Percentiles rank a stretch among this genome's conserved stretches.
phyloP scores from a whole-genome alignment of 768 basidiomycete genomes.

The Glaciozyma antarctica region DNA sequence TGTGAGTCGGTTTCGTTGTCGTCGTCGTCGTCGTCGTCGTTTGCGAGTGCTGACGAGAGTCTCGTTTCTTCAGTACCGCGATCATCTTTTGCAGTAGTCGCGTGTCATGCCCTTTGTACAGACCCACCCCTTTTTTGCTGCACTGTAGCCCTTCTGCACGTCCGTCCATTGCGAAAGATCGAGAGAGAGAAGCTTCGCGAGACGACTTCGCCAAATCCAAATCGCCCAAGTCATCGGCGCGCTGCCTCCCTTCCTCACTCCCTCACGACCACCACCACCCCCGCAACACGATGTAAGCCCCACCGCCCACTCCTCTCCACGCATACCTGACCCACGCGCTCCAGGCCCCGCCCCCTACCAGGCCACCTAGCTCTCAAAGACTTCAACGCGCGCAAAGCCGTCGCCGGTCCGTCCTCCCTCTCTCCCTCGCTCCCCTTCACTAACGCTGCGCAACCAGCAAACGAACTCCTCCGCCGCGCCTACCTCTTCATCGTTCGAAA shows the following conservation, averaged over 20 bases:
- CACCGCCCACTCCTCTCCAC: background rate
- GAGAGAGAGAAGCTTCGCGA: too few relatives aligned
- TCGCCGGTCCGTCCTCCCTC: constrained; percentile 16
- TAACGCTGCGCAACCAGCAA: constrained; percentile 39
- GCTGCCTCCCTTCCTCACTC: too few relatives aligned
- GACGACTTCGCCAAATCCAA: too few relatives aligned
- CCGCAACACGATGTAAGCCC: too few relatives aligned
- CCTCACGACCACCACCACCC: too few relatives aligned
- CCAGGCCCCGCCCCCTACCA: constrained; percentile 25
- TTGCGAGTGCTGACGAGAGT: background rate
- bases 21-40: too few relatives aligned
- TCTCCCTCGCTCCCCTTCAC: background rate
- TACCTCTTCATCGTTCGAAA: constrained; percentile 92
- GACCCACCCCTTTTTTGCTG: too few relatives aligned
- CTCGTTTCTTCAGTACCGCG: constrained; percentile 1
- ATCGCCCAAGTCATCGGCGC: too few relatives aligned
- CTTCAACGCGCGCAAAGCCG: constrained; percentile 27
- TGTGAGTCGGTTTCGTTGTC: background rate
- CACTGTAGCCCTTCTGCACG: too few relatives aligned
- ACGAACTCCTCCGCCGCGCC: constrained; percentile 75
- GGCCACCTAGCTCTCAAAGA: constrained; percentile 31
- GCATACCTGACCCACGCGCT: background rate
- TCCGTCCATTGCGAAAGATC: too few relatives aligned
- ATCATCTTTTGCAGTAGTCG: background rate
- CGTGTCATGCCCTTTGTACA: too few relatives aligned